Base-by-base conservation (phyloP, 2,329 filamentous ascomycete genomes). In the Colletotrichum karsti region DNA sequence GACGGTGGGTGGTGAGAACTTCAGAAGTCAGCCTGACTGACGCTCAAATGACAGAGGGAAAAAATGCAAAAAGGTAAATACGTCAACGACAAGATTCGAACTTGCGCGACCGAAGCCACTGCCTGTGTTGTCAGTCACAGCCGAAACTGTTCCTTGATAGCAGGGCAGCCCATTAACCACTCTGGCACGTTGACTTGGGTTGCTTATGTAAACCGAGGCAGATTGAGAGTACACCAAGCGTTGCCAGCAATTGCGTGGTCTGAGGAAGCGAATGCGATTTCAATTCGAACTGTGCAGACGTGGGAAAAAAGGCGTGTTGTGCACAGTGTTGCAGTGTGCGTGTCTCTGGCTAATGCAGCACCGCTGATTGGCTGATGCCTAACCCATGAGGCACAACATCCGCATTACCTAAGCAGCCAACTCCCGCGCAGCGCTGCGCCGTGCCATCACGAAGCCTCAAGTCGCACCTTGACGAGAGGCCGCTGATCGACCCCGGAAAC, bases 141-240 rank as follows among this genome's bases (percentile, higher is more conserved):
- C 28, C 6, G 30, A 28, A 15, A n/a, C 4, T 10, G 24, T n/a
- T 7, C n/a, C 3, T 18, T 15, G 18, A 60, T 67, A 67, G 65
- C 65, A 67, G 65, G 65, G 65, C 65, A 64, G 60, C 65, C 65
- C 65, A 67, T 67, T 67, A 65, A 67, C 65, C 65, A 67, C 65
- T 67, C 65, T 67, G 65, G 65, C 65, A 67, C 65, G 65, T 67
- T 67, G 65, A 64, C 65, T 58, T 13, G 7, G 2, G 26, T 5
- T 54, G 53, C 39, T 64, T 67, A 65, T 67, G 60, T 67, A 67
- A 64, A 33, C 12, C 1, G 0, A 0, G n/a, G 0, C 1, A 3
- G 4, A 2, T 10, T 6, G 5, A 6, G 13, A 15, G 5, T 13
- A 3, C 0, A 48, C 3, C 5, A 58, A 28, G 18, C 44, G 7